Evolutionary conservation across 805 yeast species (phyloP), one percentile per base, ranked within the genome.

Genomic region (Suhomyces sp.): DNA sequence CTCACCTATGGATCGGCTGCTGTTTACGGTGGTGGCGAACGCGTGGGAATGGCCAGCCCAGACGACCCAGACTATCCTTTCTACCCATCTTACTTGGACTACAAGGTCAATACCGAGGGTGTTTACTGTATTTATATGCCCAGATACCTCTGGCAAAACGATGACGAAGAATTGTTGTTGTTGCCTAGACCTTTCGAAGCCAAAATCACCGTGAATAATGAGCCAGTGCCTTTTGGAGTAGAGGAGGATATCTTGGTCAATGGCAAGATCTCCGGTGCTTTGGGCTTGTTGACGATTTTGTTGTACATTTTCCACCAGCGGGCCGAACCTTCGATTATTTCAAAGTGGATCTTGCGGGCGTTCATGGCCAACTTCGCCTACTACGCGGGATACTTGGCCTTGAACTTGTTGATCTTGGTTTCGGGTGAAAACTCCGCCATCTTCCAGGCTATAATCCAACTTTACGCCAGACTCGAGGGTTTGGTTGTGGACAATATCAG

Each of bases 41-140:
- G 17, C 6, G 42, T 38, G 12, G 42, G 42, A 38, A 17, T 38
- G 22, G 42, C 42, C 24, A 10, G n/a, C 19, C 23, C 46, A 6
- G 51, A 51, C 6, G 54, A 31, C 10, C 50, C 47, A 15, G 48
- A 44, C 40, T n/a, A 24, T 13, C 35, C 33, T 15, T 33, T 46
- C 17, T 44, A 38, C 5, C 33, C 38, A 1, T 15, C 23, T 1
- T 6, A 19, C 13, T 19, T 47, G 33, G 29, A 41, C n/a, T 52
- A 52, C 49, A 33, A 44, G 15, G 48, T 56, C 33, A 24, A 44
- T 2, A 13, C 17, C 10, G 47, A 49, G 2, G 56, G 59, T 12
- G 51, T 47, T 22, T 56, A 56, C 54, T 56, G 59, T 49, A 46
- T 56, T 46, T 56, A 56, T 47, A 17, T 53, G 33, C 59, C 59